These are phyloP conservation scores for Calendula officinalis DNA, from an alignment of 129 eudicot genomes.

Conservation along the genomic window DNA sequence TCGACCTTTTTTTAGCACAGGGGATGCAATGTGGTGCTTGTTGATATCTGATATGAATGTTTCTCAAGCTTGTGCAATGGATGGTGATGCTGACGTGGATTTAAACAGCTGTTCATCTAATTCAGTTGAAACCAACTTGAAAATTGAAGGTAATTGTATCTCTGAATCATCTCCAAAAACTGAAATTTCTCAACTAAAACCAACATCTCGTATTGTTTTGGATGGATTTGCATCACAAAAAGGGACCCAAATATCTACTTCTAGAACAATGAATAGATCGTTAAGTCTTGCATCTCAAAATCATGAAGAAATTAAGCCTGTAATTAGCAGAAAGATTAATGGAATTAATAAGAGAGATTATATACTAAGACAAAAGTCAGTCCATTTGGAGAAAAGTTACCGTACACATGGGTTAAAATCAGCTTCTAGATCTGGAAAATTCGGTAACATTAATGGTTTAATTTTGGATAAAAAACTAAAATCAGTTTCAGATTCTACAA, in stretches of 20 bases:
- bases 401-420: constrained; percentile 74
- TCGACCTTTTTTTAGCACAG: constrained; percentile 74
- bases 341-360: constrained; percentile 69
- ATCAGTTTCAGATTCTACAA: constrained; percentile 56
- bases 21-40: constrained; percentile 95
- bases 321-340: constrained; percentile 53
- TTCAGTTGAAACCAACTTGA: constrained; percentile 33
- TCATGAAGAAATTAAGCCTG: constrained; percentile 51
- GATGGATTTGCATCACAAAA: constrained; percentile 41
- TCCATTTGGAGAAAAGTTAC: constrained; percentile 71
- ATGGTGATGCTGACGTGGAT: constrained; percentile 43
- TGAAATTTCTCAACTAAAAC: constrained; percentile 32
- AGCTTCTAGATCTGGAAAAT: constrained; percentile 58
- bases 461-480: constrained; percentile 71
- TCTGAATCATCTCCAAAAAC: constrained; percentile 27
- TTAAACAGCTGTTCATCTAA: constrained; percentile 38
- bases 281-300: constrained; percentile 43
- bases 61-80: constrained; percentile 77
- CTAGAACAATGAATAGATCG: constrained; percentile 38
- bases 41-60: constrained; percentile 88
- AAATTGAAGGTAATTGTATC: constrained; percentile 33
- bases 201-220: constrained; percentile 28
- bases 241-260: constrained; percentile 28
- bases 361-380: constrained; percentile 68
- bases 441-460: constrained; percentile 56